These are phyloP conservation scores for Solanum tacnaense DNA, from an alignment of 257 asterid genomes.

Conservation along the genomic window DNA sequence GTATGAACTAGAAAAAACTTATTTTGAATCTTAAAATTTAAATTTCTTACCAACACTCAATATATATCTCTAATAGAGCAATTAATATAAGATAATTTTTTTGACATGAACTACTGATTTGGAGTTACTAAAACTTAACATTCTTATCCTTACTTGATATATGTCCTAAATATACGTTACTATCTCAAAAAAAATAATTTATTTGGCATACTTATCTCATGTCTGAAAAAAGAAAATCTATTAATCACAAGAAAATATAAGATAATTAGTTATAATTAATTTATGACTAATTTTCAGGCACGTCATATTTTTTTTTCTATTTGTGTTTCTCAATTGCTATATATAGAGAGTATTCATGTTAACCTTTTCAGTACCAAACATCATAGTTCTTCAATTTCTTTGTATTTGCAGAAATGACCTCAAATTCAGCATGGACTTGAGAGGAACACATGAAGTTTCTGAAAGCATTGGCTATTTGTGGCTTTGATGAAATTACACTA, in stretches of 20 bases:
- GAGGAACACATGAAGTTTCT: neutral
- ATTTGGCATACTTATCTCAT: too few species aligned
- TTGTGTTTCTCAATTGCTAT: slow-evolving; percentile 1
- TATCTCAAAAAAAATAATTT: too few species aligned
- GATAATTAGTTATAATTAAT: neutral
- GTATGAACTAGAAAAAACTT: neutral
- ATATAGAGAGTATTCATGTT: slow-evolving; percentile 8
- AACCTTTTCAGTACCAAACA: neutral
- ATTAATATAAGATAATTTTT: neutral
- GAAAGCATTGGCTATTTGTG: neutral
- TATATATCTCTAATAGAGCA: neutral
- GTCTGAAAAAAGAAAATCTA: neutral
- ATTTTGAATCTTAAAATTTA: neutral
- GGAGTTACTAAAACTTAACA: neutral
- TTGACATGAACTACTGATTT: neutral
- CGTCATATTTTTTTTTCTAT: neutral
- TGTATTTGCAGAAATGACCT: slow-evolving; percentile 13
- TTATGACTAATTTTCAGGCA: neutral
- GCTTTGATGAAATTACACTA: too few species aligned
- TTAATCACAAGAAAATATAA: neutral
- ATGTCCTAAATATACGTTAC: neutral
- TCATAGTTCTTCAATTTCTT: neutral
- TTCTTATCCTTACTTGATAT: neutral
- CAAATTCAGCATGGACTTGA: neutral
- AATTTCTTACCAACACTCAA: neutral